A percentile compares a stretch with the other conserved stretches of the same genome.
These are phyloP conservation scores for Diplosphaera chodatii DNA, from an alignment of 139 green algal species.

Conservation along the genomic window DNA sequence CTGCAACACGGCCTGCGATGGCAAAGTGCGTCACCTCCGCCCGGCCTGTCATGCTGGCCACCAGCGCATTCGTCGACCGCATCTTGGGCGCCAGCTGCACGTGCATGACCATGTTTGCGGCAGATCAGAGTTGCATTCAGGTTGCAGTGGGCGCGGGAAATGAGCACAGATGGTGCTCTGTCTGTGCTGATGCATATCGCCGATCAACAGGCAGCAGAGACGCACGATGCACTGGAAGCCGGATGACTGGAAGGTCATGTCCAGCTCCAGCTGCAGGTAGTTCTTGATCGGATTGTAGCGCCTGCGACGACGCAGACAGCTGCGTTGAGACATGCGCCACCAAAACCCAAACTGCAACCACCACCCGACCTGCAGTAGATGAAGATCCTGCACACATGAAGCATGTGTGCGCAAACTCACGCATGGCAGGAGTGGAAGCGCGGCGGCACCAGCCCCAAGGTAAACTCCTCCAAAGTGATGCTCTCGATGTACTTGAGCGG, in stretches of 20 bases:
- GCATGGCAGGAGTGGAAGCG: slow-evolving; percentile 21
- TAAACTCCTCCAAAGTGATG: slow-evolving; percentile 15
- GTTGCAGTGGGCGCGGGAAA: no score
- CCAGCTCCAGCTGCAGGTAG: slow-evolving; percentile 18
- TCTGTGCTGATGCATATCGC: no score
- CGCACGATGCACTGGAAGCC: slow-evolving; percentile 16
- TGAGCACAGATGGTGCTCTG: no score
- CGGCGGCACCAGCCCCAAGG: slow-evolving; percentile 14
- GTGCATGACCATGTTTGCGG: no score
- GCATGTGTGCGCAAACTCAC: no score
- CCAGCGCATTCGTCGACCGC: slow-evolving; percentile 5
- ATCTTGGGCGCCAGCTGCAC: slow-evolving; percentile 17
- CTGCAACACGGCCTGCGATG: slow-evolving; percentile 1
- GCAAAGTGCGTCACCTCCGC: slow-evolving; percentile 13
- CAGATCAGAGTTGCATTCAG: no score
- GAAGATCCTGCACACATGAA: no score
- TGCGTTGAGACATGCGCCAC: no score
- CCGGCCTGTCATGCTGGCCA: slow-evolving; percentile 7
- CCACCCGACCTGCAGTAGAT: no score
- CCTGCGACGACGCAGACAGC: no score
- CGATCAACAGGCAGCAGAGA: neutral
- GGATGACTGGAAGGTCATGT: slow-evolving; percentile 15
- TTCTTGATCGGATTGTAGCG: slow-evolving; percentile 15
- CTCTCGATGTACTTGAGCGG: slow-evolving; percentile 14
- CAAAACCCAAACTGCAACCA: no score